These are phyloP conservation scores for Echria macrotheca DNA, from an alignment of 495 filamentous ascomycete species.

Conservation along the genomic window DNA sequence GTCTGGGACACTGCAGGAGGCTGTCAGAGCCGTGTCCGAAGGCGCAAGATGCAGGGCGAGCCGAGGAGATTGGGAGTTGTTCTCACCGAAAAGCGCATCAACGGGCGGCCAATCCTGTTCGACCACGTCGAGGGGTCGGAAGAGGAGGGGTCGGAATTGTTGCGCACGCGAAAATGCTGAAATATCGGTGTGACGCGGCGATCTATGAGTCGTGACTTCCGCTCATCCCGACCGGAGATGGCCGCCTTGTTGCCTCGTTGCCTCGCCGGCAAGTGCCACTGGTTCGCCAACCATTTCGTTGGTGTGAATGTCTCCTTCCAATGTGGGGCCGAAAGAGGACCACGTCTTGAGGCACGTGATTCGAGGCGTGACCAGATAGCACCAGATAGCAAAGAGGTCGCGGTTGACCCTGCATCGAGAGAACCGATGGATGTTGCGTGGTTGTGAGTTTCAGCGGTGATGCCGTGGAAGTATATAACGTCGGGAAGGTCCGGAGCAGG, in stretches of 20 bases:
- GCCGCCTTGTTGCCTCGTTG: neutral
- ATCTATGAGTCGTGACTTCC: neutral
- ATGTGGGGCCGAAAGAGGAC: neutral
- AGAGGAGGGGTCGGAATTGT: neutral
- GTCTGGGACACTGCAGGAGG: neutral
- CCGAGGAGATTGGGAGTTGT: neutral
- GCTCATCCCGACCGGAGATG: neutral
- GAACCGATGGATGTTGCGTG: neutral
- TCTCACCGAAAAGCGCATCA: neutral
- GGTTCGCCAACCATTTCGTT: neutral
- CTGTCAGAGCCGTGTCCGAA: neutral
- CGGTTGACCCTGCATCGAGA: neutral
- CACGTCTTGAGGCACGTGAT: neutral
- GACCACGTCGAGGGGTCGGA: neutral
- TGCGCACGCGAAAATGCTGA: neutral
- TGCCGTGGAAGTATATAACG: neutral
- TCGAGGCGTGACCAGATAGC: neutral
- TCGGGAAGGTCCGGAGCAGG: neutral
- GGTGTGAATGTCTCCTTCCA: neutral
- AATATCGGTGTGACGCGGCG: neutral
- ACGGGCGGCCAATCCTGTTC: neutral
- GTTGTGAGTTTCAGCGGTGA: neutral
- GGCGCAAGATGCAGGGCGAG: neutral
- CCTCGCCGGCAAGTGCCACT: neutral
- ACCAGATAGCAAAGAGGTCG: neutral